Evolutionary conservation across 257 asterid species (phyloP), one percentile per base, ranked within the genome.

Genomic region (Gentiana straminea): DNA sequence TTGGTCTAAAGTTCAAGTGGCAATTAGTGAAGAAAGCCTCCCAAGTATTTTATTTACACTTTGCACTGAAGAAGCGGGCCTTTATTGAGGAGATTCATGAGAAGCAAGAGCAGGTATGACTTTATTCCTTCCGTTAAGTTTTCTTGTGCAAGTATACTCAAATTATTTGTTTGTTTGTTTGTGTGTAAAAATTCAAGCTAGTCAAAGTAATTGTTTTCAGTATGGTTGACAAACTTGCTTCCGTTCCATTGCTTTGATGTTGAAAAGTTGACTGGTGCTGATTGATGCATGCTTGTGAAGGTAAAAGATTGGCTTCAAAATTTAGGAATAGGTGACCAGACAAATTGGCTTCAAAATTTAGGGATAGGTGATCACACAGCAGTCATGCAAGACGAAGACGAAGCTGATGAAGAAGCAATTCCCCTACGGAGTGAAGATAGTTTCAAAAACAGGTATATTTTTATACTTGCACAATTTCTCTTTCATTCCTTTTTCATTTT

Each of bases 241-340:
- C 13, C 9, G 7, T 46, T 48, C n/a, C 4, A 15, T 4, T 5
- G 4, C 38, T 38, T 7, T 64, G 49, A 15, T 4, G 8, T 41
- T 41, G 46, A 41, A 41, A 41, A 10, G 46, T 41, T 41, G 46
- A 41, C 9, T 41, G 46, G 9, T 59, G 52, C 69, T 67, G 75
- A 24, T 68, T 70, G 59, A 58, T n/a, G 64, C 46, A 33, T 58
- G 51, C 53, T 61, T 69, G 64, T 62, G 52, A 74, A 91, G 98
- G 95, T 91, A 59, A 84, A 57, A 77, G 98, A 87, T 56, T 91
- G 98, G 98, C 95, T 91, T 70, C 98, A 84, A 79, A 81, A 91
- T 73, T 61, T 91, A 64, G 98, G 96, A 77, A 69, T 87, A 66
- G 95, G 94, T 61, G 98, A 91, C 55, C 86, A 82, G 13, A 41